A percentile compares a stretch with the other conserved stretches of the same genome.
phyloP scores from a whole-genome alignment of 2,329 filamentous ascomycete species.

The Fusarium falciforme region DNA sequence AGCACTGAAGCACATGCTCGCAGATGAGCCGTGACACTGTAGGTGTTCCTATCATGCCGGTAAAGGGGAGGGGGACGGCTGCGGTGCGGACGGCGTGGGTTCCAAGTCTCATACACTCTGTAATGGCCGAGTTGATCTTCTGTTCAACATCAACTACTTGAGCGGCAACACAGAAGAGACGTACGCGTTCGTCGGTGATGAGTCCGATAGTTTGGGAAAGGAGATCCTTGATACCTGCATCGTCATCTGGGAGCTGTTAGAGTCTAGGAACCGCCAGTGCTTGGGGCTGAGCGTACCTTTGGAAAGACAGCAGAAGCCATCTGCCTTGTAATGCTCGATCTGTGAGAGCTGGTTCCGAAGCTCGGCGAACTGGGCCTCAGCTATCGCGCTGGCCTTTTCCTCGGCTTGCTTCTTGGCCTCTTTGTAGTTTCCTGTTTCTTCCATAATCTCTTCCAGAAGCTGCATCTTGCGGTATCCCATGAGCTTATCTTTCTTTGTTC shows the following conservation, averaged over 20 bases:
- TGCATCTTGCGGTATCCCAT: slow-evolving; percentile 34
- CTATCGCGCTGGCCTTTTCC: slow-evolving; percentile 33
- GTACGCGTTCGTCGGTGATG: slow-evolving; percentile 45
- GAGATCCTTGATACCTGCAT: slow-evolving; percentile 38
- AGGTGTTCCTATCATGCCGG: slow-evolving; percentile 40
- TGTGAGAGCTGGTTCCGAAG: slow-evolving; percentile 37
- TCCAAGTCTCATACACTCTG: slow-evolving; percentile 45
- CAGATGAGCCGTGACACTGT: slow-evolving; percentile 44
- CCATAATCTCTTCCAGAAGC: slow-evolving; percentile 39
- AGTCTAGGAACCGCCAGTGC: not conserved
- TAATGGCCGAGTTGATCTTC: slow-evolving; percentile 46
- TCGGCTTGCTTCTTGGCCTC: slow-evolving; percentile 40
- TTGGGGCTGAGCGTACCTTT: not conserved
- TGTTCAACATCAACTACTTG: slow-evolving; percentile 47
- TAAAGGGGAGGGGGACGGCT: slow-evolving; percentile 38
- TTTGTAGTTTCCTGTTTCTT: slow-evolving; percentile 39
- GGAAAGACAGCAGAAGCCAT: slow-evolving; percentile 41
- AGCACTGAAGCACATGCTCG: slow-evolving; percentile 43
- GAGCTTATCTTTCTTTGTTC: slow-evolving; percentile 43
- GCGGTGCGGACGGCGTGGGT: slow-evolving; percentile 43
- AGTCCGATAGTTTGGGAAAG: slow-evolving; percentile 42
- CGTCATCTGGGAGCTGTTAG: slow-evolving; percentile 22
- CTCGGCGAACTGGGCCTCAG: slow-evolving; percentile 37
- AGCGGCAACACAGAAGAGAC: slow-evolving; percentile 45
- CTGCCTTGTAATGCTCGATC: slow-evolving; percentile 44